phyloP scores from a whole-genome alignment of 2,329 filamentous ascomycete genomes.

The Fusarium anthophilum region DNA sequence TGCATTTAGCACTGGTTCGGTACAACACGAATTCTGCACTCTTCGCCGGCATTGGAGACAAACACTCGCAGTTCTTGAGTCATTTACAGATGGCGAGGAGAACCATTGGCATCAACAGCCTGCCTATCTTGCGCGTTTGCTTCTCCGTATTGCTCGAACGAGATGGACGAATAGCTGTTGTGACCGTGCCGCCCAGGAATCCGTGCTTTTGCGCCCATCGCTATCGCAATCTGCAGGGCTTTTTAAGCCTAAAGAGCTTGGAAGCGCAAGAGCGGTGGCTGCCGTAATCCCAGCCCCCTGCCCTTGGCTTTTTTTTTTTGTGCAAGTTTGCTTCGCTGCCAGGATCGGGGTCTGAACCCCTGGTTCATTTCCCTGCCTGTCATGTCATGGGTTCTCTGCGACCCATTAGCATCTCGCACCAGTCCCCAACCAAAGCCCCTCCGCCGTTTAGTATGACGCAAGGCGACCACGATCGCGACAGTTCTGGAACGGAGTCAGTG shows the following conservation, averaged over 20 bases:
- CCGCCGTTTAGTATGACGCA: conserved; percentile 41
- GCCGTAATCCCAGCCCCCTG: conserved; percentile 30
- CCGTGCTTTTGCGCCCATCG: conserved; percentile 35
- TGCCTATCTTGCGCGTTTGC: conserved; percentile 17
- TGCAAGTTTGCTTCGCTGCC: conserved; percentile 24
- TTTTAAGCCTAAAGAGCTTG: conserved; percentile 38
- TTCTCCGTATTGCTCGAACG: conserved; percentile 22
- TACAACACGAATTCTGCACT: neutral
- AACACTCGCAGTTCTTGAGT: neutral
- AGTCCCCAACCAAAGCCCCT: conserved; percentile 31
- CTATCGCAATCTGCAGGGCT: conserved; percentile 35
- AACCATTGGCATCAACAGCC: neutral
- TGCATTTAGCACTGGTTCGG: conserved; percentile 10
- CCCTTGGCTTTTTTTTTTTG: conserved; percentile 25
- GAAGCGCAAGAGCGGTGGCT: conserved; percentile 37
- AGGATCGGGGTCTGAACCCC: conserved; percentile 28
- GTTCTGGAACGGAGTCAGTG: conserved; percentile 35
- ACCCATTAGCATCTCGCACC: conserved; percentile 28
- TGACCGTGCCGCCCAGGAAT: conserved; percentile 25
- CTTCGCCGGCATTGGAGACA: conserved; percentile 4
- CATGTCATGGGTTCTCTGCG: conserved; percentile 40
- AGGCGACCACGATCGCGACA: conserved; percentile 29
- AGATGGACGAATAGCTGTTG: conserved; percentile 7
- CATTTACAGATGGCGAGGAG: conserved; percentile 4
- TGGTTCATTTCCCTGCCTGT: conserved; percentile 33